Percentiles rank a stretch among this genome's conserved stretches.
Conservation (phyloP, 805 yeast genomes). For the Lipomyces anomalus region DNA sequence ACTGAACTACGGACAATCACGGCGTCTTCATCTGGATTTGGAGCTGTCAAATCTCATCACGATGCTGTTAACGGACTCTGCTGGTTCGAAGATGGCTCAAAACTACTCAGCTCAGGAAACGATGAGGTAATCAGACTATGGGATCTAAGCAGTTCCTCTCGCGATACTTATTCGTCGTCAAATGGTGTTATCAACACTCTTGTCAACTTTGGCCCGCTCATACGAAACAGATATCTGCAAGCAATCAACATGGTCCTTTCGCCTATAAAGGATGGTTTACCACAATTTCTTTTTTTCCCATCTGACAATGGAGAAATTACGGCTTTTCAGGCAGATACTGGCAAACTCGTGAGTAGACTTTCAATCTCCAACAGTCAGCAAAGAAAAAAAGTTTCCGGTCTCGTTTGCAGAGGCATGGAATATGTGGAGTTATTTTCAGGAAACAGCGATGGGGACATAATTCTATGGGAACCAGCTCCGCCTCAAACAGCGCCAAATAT, state of each 20-base stretch:
- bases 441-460: conserved; percentile 18
- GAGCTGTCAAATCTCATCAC: conserved; percentile 56
- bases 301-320: conserved; percentile 70
- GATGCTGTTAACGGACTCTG: conserved; percentile 71
- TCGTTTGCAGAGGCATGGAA: conserved; percentile 19
- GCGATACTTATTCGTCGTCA: no score
- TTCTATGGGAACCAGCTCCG: conserved; percentile 18
- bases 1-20: no score
- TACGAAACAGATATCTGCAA: conserved; percentile 59
- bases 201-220: conserved; percentile 71
- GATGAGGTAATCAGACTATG: conserved; percentile 79
- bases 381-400: conserved; percentile 11
- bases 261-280: conserved; percentile 47
- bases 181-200: conserved; percentile 45
- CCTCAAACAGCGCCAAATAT: not conserved
- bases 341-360: conserved; percentile 57
- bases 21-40: conserved; percentile 4
- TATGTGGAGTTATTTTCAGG: conserved; percentile 22
- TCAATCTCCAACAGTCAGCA: conserved; percentile 20
- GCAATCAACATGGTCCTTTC: conserved; percentile 51
- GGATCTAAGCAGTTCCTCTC: conserved; percentile 50
- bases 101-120: conserved; percentile 61
- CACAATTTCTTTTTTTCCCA: conserved; percentile 60
- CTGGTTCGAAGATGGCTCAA: conserved; percentile 65
- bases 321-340: conserved; percentile 53